Evolutionary conservation across 306 rosid genomes (phyloP), one percentile per base, ranked within the genome.

Genomic region (Vicia faba): DNA sequence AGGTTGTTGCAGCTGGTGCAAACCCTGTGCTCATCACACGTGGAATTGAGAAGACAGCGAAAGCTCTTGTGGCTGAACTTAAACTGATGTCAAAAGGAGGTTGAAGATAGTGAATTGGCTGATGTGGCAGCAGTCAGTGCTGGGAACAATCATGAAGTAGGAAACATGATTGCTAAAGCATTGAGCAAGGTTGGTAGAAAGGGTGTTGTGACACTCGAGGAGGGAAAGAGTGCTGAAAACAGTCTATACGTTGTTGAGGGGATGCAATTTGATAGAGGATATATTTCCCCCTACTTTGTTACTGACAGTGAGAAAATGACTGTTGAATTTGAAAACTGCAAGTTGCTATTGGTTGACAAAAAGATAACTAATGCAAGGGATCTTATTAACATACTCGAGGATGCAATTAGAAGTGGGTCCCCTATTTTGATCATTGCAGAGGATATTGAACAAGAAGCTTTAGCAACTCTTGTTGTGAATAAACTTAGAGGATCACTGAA

Each of bases 41-140:
- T 31, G 99, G 99, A 61, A 93, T 93, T 74, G 99, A 93, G 81
- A 93, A 93, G 82, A 88, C 97, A 26, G 45, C 92, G 0, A 89
- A 78, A 70, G 88, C 96, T 38, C 87, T 93, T 19, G 99, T 93
- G 1, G 14, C 74, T 8, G 99, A 93, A 76, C 99, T 93, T 12
- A 86, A 90, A 78, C 31, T 12, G 40, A 86, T 93, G 78, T 93
- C 99, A 0, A 93, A 93, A 55, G 99, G 88, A 93, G 98, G 99
- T 95, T 73, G 99, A 95, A 63, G 99, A 95, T 79, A 85, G 95
- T 61, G 99, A 95, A 71, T 77, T 95, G 75, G 97, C 99, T 0
- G 99, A 95, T 76, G 97, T 95, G 64, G 99, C 99, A 29, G 97
- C 97, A 4, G 97, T 95, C 20, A 90, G 99, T 86, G 99, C 99